phyloP scores from a whole-genome alignment of 169 alveolate genomes.

The Eimeria praecox region DNA sequence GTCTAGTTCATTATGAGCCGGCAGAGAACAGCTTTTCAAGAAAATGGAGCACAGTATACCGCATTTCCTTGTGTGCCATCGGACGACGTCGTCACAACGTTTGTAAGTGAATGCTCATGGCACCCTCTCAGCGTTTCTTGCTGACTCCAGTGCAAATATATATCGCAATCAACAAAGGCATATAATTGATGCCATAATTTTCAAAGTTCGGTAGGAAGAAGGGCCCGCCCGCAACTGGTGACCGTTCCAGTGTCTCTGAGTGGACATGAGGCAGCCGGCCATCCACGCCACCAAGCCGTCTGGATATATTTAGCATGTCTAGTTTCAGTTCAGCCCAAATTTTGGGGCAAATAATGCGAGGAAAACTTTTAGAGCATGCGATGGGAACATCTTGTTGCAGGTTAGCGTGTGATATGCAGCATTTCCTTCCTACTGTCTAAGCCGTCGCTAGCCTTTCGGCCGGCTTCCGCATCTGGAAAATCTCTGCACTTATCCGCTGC shows the following conservation, averaged over 20 bases:
- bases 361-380: neutral
- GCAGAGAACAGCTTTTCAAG: neutral
- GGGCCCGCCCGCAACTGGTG: conserved; percentile 25
- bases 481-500: neutral
- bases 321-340: neutral
- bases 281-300: neutral
- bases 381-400: neutral
- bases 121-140: conserved; percentile 7
- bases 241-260: conserved; percentile 40
- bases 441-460: neutral
- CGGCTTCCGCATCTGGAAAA: neutral
- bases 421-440: neutral
- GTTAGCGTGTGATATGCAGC: neutral
- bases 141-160: neutral
- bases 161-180: neutral
- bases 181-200: neutral
- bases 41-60: neutral
- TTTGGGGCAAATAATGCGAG: neutral
- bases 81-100: neutral
- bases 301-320: neutral
- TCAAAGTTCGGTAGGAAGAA: neutral
- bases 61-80: conserved; percentile 1
- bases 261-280: conserved; percentile 54
- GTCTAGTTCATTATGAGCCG: neutral
- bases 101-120: neutral